Conservation (phyloP, 305 asterid species). For the Fraxinus latifolia region DNA sequence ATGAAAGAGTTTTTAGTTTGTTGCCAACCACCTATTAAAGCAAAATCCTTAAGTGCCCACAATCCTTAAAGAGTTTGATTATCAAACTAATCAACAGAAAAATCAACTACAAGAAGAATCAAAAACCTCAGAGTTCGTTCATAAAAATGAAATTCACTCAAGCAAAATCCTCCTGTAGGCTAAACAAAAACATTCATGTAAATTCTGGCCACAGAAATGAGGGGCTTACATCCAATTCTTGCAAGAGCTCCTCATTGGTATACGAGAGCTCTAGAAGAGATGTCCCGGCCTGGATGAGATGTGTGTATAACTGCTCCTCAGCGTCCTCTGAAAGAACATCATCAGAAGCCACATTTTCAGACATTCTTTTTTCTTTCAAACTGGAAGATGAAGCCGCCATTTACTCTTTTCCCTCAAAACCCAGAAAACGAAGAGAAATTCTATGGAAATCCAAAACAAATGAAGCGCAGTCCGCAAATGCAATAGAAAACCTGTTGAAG, state of each 20-base stretch:
- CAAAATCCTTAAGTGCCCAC: background rate
- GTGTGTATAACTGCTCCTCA: background rate
- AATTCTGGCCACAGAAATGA: background rate
- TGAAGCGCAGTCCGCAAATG: background rate
- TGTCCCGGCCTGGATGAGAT: background rate
- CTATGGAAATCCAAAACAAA: background rate
- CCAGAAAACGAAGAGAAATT: background rate
- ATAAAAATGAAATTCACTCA: background rate
- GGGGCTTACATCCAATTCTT: constrained; percentile 6
- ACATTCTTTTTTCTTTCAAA: background rate
- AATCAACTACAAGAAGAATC: background rate
- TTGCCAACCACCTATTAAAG: background rate
- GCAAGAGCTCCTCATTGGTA: background rate
- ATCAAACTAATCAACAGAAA: background rate
- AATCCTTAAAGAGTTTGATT: background rate
- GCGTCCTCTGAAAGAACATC: background rate
- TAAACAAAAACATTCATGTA: background rate
- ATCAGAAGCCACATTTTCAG: background rate
- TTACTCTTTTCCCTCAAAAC: background rate
- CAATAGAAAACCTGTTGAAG: background rate
- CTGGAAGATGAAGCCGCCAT: constrained; percentile 7
- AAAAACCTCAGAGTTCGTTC: background rate
- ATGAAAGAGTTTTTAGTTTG: background rate
- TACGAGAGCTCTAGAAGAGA: background rate
- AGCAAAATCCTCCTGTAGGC: background rate